Base-by-base conservation (phyloP, 129 eudicot genomes). In the Rutidosis leptorrhynchoides region DNA sequence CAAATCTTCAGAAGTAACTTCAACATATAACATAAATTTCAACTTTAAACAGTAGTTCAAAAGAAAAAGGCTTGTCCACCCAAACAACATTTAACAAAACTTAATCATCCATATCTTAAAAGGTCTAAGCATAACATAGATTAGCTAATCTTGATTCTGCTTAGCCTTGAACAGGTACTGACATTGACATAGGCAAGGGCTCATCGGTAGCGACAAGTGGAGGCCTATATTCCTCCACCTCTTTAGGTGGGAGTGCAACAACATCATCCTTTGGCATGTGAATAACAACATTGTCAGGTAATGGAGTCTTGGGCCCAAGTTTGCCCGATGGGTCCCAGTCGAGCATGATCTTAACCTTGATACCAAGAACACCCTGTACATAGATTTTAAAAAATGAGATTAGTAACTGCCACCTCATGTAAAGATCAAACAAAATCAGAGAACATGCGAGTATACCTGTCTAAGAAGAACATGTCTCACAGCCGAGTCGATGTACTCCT, bases 401-500 rank as follows among this genome's bases (percentile, higher is more conserved):
- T n/a, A n/a, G n/a, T n/a, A n/a, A n/a, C n/a, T n/a, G n/a, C n/a
- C n/a, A n/a, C n/a, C n/a, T n/a, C n/a, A n/a, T n/a, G n/a, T n/a
- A n/a, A n/a, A n/a, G n/a, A n/a, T n/a, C n/a, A n/a, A n/a, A n/a
- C n/a, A n/a, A n/a, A n/a, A n/a, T n/a, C n/a, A n/a, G n/a, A 32
- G 21, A 60, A 1, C 4, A 33, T 2, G 6, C 6, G 37, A 26
- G 10, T 60, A n/a, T 32, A 83, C 95, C 90, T 87, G 90, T 70
- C 95, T 79, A 17, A 87, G 84, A 66, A 87, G 90, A 16, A 87
- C 95, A n/a, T 87, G 95, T 23, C 90, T 79, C 37, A 87, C 90
- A 78, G 95, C 95, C 14, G 90, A 81, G 80, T 83, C 90, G 1
- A 83, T 87, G 64, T 87, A 87, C 71, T 87, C 95, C 64, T 81